Conservation (phyloP, 1,284 basidiomycete genomes). For the Clitocybe nebularis region DNA sequence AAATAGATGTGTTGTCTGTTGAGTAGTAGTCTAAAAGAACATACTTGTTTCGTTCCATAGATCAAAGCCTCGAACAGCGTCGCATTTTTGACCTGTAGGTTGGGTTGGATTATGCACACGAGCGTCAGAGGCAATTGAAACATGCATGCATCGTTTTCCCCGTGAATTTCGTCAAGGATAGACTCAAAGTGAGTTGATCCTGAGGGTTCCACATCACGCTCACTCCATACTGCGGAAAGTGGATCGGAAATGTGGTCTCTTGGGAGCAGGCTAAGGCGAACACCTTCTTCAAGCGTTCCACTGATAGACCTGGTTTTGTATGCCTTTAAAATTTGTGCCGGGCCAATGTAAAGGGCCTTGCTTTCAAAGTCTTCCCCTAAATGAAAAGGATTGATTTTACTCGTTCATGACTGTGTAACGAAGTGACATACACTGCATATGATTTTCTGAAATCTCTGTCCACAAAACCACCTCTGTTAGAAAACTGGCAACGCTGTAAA, state of each 20-base stretch:
- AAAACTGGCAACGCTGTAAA: constrained; percentile 24
- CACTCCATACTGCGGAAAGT: constrained; percentile 18
- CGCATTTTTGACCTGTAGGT: constrained; percentile 2
- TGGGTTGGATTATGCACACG: background rate
- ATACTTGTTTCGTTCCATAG: constrained; percentile 6
- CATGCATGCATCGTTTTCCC: background rate
- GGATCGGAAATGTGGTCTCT: constrained; percentile 21
- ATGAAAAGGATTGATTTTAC: background rate
- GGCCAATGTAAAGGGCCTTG: constrained; percentile 14
- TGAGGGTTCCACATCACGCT: constrained; percentile 21
- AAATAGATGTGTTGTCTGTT: too few relatives aligned
- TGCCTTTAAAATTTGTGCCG: constrained; percentile 14
- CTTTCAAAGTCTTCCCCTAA: constrained; percentile 4
- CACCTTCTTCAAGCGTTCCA: background rate
- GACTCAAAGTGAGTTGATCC: constrained; percentile 1
- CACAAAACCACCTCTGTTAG: constrained; percentile 19
- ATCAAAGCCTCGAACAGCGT: constrained; percentile 2
- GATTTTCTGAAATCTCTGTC: constrained; percentile 6
- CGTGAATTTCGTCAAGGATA: background rate
- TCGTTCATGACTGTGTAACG: too few relatives aligned
- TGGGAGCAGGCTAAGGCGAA: constrained; percentile 4
- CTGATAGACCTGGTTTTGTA: constrained; percentile 7
- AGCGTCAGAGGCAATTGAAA: background rate
- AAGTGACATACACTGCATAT: constrained; percentile 5
- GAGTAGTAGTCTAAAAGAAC: background rate